A percentile compares a stretch with the other conserved stretches of the same genome.
These are phyloP conservation scores for Nakazawaea wyomingensis DNA, from an alignment of 805 yeast genomes.

Conservation along the genomic window DNA sequence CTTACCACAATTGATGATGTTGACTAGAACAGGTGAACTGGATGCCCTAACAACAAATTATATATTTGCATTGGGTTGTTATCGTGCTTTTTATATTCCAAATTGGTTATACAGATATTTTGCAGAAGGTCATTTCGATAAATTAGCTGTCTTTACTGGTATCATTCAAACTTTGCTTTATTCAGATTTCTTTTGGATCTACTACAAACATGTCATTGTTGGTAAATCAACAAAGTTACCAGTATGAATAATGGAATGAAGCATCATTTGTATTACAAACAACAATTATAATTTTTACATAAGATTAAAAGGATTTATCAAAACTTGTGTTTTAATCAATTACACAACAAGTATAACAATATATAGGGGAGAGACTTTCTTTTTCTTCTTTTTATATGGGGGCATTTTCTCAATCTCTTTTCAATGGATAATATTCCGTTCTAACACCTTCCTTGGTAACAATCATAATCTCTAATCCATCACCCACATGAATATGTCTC, in stretches of 20 bases:
- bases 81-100: conserved; percentile 85
- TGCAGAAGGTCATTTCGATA: conserved; percentile 60
- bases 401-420: conserved; percentile 78
- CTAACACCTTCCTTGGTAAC: conserved; percentile 92
- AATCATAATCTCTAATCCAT: conserved; percentile 84
- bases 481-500: conserved; percentile 98
- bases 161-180: conserved; percentile 80
- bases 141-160: conserved; percentile 72
- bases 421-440: conserved; percentile 77
- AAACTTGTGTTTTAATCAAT: no score
- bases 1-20: conserved; percentile 85
- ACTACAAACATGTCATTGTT: conserved; percentile 75
- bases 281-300: no score
- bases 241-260: conserved; percentile 25
- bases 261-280: no score
- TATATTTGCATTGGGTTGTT: conserved; percentile 87
- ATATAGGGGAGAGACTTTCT: no score
- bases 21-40: conserved; percentile 86
- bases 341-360: no score
- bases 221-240: conserved; percentile 78
- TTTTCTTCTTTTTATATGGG: no score
- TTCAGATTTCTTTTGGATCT: conserved; percentile 93
- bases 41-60: conserved; percentile 86
- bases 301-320: no score
- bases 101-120: conserved; percentile 91